phyloP scores from a whole-genome alignment of 345 rosid genomes.

The Pugionium cornutum region DNA sequence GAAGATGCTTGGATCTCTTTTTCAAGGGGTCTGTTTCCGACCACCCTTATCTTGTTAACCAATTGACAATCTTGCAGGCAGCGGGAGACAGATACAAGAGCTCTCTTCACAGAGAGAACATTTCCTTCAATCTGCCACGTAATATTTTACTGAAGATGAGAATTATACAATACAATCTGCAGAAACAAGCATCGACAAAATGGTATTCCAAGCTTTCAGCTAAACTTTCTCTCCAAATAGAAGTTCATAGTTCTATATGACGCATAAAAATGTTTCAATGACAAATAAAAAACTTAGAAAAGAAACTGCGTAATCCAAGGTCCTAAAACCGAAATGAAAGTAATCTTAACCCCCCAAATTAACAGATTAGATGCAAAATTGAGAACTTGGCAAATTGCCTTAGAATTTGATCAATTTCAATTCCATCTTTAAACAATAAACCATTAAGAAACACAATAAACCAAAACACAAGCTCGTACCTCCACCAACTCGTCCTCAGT shows the following conservation, averaged over 20 bases:
- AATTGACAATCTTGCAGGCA: slow-evolving; percentile 74
- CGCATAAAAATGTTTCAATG: neutral
- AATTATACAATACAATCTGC: neutral
- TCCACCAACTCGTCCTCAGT: slow-evolving; percentile 77
- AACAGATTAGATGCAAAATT: neutral
- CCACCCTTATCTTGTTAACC: slow-evolving; percentile 34
- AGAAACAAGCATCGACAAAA: slow-evolving; percentile 13
- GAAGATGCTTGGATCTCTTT: slow-evolving; percentile 34
- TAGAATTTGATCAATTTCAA: neutral
- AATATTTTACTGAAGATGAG: slow-evolving; percentile 20
- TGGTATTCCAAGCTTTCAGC: slow-evolving; percentile 10
- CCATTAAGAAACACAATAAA: neutral
- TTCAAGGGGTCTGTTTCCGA: slow-evolving; percentile 44
- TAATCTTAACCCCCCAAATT: neutral
- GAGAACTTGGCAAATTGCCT: slow-evolving; percentile 11
- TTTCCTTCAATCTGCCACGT: slow-evolving; percentile 77
- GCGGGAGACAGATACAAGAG: slow-evolving; percentile 67
- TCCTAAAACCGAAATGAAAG: neutral
- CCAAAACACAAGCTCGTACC: slow-evolving; percentile 42
- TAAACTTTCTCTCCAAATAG: slow-evolving; percentile 8
- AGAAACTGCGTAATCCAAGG: neutral
- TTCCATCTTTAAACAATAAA: neutral
- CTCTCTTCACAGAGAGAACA: slow-evolving; percentile 67
- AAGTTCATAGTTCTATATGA: neutral
- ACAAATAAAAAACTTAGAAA: neutral